These are phyloP conservation scores for Xylariaceae sp. DNA, from an alignment of 2,329 filamentous ascomycete species.

Conservation along the genomic window DNA sequence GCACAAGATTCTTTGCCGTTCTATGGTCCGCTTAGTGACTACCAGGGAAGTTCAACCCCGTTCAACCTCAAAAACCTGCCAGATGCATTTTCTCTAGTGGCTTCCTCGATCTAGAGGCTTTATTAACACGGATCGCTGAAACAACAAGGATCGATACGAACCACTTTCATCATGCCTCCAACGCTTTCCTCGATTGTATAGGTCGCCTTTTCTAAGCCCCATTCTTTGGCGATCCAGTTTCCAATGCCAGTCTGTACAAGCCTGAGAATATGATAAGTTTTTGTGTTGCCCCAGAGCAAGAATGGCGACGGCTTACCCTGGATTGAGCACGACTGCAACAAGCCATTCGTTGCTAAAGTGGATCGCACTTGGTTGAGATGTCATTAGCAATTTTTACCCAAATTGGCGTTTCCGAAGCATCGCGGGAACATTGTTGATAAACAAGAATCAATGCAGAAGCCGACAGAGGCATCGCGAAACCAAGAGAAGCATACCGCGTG, in stretches of 20 bases:
- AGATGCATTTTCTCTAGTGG: slow-evolving; percentile 10
- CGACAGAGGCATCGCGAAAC: neutral
- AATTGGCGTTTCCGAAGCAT: too few relatives aligned
- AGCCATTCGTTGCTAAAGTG: slow-evolving; percentile 16
- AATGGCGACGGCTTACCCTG: slow-evolving; percentile 11
- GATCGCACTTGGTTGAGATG: slow-evolving; percentile 7
- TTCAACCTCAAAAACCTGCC: slow-evolving; percentile 15
- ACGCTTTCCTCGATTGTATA: slow-evolving; percentile 19
- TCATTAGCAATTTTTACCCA: neutral
- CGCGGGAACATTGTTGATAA: neutral
- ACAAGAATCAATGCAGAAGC: too few relatives aligned
- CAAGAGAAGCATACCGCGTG: slow-evolving; percentile 19
- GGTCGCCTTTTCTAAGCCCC: slow-evolving; percentile 16
- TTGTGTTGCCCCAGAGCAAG: too few relatives aligned
- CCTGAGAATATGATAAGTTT: slow-evolving; percentile 4
- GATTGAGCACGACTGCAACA: slow-evolving; percentile 12
- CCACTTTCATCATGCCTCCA: slow-evolving; percentile 16
- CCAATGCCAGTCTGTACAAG: slow-evolving; percentile 19
- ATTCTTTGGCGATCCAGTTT: slow-evolving; percentile 15
- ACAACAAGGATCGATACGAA: too few relatives aligned
- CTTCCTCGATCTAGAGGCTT: slow-evolving; percentile 11
- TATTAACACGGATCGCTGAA: too few relatives aligned
- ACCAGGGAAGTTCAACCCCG: slow-evolving; percentile 16
- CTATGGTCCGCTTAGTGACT: slow-evolving; percentile 3
- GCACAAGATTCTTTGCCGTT: neutral